Base-by-base conservation (phyloP, 768 basidiomycete species). In the Calocybe indica region DNA sequence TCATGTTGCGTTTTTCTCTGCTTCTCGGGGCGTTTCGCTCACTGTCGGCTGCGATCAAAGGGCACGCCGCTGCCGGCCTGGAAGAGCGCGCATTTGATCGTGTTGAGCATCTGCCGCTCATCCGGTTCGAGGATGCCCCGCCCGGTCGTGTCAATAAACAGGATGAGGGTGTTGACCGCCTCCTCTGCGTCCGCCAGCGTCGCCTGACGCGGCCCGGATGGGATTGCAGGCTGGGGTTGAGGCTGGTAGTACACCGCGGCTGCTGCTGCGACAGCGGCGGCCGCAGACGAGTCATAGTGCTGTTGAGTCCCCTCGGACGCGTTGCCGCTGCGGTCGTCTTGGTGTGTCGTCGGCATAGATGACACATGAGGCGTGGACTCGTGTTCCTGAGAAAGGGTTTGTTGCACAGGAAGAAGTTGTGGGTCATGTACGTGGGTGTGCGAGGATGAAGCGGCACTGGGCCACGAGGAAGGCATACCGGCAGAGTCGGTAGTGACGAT, bases 31-130 rank as follows among this genome's bases (percentile, higher is more conserved):
- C 4, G 22, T 22, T 1, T 22, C 22, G 22, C 22, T 40, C 15
- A 40, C 9, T 35, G 47, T 43, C 47, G 40, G 28, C 9, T 51
- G 34, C 58, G 51, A 32, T 56, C 51, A 46, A 53, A 55, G 7
- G 57, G 57, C 6, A 67, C 53, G 34, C 64, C 63, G 32, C 43
- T 59, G 6, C 53, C 64, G 34, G 70, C 67, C 52, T 79, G 75
- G 57, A 81, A 80, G 48, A 83, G 66, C 13, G 72, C 73, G 44
- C 62, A 67, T 61, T 80, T 81, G 55, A 83, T 67, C 40, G 71
- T 66, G 13, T 61, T 52, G 37, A 83, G 74, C 28, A 58, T 59
- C 43, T 60, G 60, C 39, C 70, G 71, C 54, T 75, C 74, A 5
- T 63, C 45, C 2, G 46, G 34, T 15, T 59, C 55, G 43, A 71